phyloP scores from a whole-genome alignment of 2,329 filamentous ascomycete species.

The Rhinocladiella mackenziei region DNA sequence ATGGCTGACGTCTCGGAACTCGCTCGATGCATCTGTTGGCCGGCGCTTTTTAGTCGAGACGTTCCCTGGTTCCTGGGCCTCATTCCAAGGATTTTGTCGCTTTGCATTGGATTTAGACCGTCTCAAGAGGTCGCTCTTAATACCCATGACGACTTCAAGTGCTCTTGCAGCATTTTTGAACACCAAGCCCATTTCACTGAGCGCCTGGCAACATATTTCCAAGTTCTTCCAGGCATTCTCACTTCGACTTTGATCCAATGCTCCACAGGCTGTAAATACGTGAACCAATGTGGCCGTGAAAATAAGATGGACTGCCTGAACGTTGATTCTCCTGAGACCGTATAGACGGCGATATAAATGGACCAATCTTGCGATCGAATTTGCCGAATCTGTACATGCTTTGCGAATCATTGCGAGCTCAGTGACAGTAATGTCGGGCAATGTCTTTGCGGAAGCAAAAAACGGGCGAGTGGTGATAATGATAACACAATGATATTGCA shows the following conservation, averaged over 20 bases:
- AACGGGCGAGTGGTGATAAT: constrained; percentile 25
- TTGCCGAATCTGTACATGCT: constrained; percentile 15
- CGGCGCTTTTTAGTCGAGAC: constrained; percentile 9
- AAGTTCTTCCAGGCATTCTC: constrained; percentile 20
- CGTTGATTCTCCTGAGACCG: constrained; percentile 22
- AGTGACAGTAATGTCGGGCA: constrained; percentile 6
- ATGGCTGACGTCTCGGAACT: constrained; percentile 1
- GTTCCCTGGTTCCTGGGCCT: neutral
- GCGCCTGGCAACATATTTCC: constrained; percentile 25
- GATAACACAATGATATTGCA: constrained; percentile 26
- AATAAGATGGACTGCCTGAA: constrained; percentile 26
- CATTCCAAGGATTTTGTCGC: constrained; percentile 17
- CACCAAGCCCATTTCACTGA: constrained; percentile 23
- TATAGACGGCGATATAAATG: constrained; percentile 20
- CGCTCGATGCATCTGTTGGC: constrained; percentile 6
- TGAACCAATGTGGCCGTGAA: constrained; percentile 26
- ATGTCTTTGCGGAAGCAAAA: constrained; percentile 17
- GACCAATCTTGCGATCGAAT: constrained; percentile 17
- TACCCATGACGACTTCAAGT: constrained; percentile 24
- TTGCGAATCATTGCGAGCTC: constrained; percentile 12
- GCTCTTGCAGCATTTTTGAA: constrained; percentile 25
- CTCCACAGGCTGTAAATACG: constrained; percentile 23
- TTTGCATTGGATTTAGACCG: constrained; percentile 12
- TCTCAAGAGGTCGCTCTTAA: constrained; percentile 26
- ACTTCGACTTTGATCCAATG: constrained; percentile 13